phyloP scores from a whole-genome alignment of 495 filamentous ascomycete species.

The Aspergillus indologenus region DNA sequence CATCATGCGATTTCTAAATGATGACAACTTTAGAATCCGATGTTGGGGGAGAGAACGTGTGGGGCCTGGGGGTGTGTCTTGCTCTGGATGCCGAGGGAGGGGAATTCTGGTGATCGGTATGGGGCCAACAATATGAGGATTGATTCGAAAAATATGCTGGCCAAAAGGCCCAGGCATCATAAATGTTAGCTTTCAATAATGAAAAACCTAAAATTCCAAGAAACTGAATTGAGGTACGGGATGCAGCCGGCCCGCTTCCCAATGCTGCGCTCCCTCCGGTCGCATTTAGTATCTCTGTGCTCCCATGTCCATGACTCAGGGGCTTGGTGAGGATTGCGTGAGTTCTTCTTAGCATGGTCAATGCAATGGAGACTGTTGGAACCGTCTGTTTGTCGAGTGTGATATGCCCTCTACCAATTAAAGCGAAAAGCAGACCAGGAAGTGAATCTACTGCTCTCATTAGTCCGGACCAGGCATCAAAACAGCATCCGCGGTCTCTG shows the following conservation, averaged over 20 bases:
- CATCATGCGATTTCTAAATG: neutral
- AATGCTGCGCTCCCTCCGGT: neutral
- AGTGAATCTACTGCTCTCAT: neutral
- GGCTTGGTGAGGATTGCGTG: neutral
- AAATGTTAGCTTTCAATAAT: neutral
- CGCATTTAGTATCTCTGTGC: neutral
- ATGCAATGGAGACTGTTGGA: no score
- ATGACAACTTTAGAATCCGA: neutral
- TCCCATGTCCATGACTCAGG: neutral
- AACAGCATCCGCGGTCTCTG: neutral
- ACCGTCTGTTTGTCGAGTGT: neutral
- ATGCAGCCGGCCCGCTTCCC: neutral
- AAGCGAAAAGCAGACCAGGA: neutral
- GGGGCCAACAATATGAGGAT: neutral
- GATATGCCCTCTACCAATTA: neutral
- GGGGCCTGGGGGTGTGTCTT: neutral
- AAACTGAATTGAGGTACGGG: neutral
- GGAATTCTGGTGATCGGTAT: neutral
- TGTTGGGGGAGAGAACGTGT: neutral
- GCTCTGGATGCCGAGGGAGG: neutral
- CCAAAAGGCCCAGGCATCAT: no score
- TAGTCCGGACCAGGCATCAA: neutral
- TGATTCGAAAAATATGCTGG: no score
- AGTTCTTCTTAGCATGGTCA: neutral
- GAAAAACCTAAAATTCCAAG: neutral